Conservation (phyloP, 225 moss, liverwort and hornwort genomes). For the Bryoerythrophyllum caledonicum region DNA sequence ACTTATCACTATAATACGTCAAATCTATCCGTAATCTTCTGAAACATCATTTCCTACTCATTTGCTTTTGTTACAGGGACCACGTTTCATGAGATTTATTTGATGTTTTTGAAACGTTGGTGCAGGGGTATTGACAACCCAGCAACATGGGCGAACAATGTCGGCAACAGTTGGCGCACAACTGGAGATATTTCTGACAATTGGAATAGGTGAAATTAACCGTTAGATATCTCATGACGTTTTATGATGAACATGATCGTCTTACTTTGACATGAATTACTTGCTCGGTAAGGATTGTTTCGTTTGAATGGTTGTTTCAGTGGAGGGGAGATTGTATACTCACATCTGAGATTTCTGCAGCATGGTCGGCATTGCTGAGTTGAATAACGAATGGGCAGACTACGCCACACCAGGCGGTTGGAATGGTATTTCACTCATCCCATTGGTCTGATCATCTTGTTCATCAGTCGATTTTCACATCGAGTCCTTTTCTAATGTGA, state of each 20-base stretch:
- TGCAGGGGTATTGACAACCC: conserved; percentile 56
- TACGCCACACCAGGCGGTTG: conserved; percentile 62
- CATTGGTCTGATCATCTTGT: conserved; percentile 8
- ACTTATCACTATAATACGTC: neutral
- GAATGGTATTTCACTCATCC: conserved; percentile 50
- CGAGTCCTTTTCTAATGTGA: neutral
- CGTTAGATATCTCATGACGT: neutral
- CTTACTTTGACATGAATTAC: neutral
- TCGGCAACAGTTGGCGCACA: conserved; percentile 71
- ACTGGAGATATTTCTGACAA: conserved; percentile 58
- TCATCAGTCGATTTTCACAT: neutral
- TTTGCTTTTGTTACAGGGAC: conserved; percentile 2
- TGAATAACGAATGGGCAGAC: conserved; percentile 61
- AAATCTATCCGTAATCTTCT: neutral
- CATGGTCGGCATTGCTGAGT: conserved; percentile 61
- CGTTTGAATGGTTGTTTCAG: conserved; percentile 3
- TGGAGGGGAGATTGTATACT: conserved; percentile 1
- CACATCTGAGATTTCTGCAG: conserved; percentile 40
- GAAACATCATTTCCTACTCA: conserved; percentile 3
- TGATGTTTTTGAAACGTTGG: conserved; percentile 15
- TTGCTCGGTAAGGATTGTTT: neutral
- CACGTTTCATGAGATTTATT: neutral
- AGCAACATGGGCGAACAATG: conserved; percentile 43
- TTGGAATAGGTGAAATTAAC: conserved; percentile 47
- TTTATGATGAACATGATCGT: conserved; percentile 1